Evolutionary conservation across 1,139 yeast species (phyloP).

Genomic region (Hyphopichia burtonii): DNA sequence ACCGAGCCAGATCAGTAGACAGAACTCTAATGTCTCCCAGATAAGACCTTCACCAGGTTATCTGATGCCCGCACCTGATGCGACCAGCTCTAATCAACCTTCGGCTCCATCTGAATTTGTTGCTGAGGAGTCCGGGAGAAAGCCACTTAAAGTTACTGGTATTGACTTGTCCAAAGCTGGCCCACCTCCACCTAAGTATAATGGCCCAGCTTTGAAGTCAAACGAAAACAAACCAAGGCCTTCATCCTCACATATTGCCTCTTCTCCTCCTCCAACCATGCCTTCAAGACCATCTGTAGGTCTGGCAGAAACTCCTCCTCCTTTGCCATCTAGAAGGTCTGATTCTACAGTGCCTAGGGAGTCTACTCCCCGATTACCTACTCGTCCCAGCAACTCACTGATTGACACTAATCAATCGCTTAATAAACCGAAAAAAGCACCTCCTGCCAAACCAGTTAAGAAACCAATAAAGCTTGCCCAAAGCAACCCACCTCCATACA

Average conservation of each 20-base stretch:
- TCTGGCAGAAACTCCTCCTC: neutral
- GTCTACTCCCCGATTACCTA: conserved; percentile 3
- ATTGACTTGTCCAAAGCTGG: conserved; percentile 12
- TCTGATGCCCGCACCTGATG: too few relatives aligned
- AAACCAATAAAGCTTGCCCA: conserved; percentile 15
- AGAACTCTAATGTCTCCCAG: neutral
- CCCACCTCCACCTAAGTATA: conserved; percentile 15
- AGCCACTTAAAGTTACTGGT: conserved; percentile 3
- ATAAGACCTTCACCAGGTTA: neutral
- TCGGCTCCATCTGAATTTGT: neutral
- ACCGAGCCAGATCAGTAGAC: neutral
- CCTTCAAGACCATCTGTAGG: conserved; percentile 10
- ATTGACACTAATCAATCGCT: neutral
- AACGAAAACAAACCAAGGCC: neutral
- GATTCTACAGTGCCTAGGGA: neutral
- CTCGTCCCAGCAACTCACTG: conserved; percentile 1
- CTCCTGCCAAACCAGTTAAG: conserved; percentile 43
- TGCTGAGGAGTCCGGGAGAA: neutral
- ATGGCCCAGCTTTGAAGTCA: neutral
- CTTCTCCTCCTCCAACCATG: conserved; percentile 17
- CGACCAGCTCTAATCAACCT: neutral
- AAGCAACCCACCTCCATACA: conserved; percentile 25
- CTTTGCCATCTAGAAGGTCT: neutral
- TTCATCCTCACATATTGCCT: neutral
- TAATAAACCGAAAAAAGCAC: conserved; percentile 18